A percentile compares a stretch with the other conserved stretches of the same genome.
These are phyloP conservation scores for Pseudozyma pruni DNA, from an alignment of 1,284 basidiomycete genomes.

Conservation along the genomic window DNA sequence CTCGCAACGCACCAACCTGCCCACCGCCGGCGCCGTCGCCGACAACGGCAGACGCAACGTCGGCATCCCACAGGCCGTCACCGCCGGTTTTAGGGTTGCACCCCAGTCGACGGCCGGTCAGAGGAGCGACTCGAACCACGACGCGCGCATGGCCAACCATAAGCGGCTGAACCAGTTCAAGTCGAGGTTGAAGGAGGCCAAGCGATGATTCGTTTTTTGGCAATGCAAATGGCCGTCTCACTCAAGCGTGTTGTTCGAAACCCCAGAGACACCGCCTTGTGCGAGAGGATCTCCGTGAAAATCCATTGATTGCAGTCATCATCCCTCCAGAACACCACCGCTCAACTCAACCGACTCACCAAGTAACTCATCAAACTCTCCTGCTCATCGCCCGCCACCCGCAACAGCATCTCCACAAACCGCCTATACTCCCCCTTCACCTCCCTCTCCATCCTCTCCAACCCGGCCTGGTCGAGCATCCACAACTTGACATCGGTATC, in stretches of 20 bases:
- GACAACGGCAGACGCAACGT: conserved; percentile 49
- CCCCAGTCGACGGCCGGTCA: conserved; percentile 48
- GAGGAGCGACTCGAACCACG: conserved; percentile 47
- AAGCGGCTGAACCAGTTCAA: conserved; percentile 61
- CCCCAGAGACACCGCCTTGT: too few species aligned
- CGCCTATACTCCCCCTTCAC: conserved; percentile 28
- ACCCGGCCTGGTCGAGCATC: conserved; percentile 44
- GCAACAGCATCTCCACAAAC: conserved; percentile 58
- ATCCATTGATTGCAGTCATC: neutral
- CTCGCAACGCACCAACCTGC: conserved; percentile 22
- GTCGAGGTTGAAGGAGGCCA: conserved; percentile 55
- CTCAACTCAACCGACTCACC: conserved; percentile 59
- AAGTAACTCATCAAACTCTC: conserved; percentile 64
- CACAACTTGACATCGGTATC: conserved; percentile 62
- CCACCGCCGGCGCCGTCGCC: neutral
- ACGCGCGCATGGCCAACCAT: conserved; percentile 56
- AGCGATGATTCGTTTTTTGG: conserved; percentile 25
- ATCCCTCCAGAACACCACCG: too few species aligned
- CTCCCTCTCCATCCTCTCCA: conserved; percentile 45
- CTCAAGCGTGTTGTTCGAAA: too few species aligned
- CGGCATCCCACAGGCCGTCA: conserved; percentile 58
- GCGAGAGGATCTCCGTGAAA: too few species aligned
- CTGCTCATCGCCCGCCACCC: conserved; percentile 65
- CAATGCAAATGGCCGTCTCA: too few species aligned
- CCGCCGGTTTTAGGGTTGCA: conserved; percentile 56